Evolutionary conservation across 768 basidiomycete genomes (phyloP).

Genomic region (Lactarius deliciosus): DNA sequence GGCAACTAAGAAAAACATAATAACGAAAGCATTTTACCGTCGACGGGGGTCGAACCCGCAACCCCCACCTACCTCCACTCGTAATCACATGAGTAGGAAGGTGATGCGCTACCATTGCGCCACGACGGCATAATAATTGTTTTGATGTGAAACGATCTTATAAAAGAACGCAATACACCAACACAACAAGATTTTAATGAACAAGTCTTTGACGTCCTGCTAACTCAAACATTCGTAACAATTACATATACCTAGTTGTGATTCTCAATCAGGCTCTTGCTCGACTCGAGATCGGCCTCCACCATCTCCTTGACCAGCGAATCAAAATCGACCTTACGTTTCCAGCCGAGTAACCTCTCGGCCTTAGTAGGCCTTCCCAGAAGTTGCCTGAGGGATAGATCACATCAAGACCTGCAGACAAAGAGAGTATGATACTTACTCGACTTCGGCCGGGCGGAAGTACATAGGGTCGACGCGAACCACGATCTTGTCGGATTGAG

Average conservation of each 20-base stretch:
- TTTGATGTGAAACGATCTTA: neutral
- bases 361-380: conserved; percentile 90
- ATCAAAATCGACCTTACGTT: conserved; percentile 80
- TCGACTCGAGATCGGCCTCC: conserved; percentile 70
- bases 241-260: conserved; percentile 55
- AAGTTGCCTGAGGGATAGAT: conserved; percentile 54
- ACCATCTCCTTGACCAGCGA: conserved; percentile 93
- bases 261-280: conserved; percentile 74
- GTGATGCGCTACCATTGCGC: conserved; percentile 40
- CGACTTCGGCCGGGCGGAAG: conserved; percentile 96
- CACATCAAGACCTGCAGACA: conserved; percentile 4
- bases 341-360: conserved; percentile 87
- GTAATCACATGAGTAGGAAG: conserved; percentile 32
- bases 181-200: neutral
- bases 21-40: conserved; percentile 28
- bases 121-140: conserved; percentile 33
- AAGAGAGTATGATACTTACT: conserved; percentile 51
- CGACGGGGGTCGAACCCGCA: conserved; percentile 40
- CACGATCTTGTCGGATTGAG: conserved; percentile 64
- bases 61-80: conserved; percentile 34
- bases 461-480: conserved; percentile 87
- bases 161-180: neutral
- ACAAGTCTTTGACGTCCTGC: neutral
- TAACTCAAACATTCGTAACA: neutral
- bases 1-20: neutral